Base-by-base conservation (phyloP, 1,139 yeast species). In the Taphrina wiesneri region DNA sequence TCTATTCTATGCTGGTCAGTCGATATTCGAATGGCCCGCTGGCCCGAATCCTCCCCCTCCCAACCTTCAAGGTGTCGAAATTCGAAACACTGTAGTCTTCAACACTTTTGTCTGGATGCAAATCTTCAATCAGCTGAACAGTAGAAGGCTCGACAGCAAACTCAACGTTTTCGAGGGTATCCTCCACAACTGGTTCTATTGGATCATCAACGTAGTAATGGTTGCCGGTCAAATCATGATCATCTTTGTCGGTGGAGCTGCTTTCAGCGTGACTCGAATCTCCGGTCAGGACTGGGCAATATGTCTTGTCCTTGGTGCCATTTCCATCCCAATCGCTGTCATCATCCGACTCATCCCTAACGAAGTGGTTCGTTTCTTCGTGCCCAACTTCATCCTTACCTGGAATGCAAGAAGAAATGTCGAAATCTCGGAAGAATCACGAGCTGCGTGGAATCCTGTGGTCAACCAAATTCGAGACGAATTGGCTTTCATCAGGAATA, bases 51-150 rank as follows among this genome's bases (percentile, higher is more conserved):
- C 72, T 82, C 83, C 1, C 72, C 74, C 51, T 74, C 75, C 19
- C 74, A 75, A 54, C 39, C 15, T 39, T 5, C 61, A 23, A 21
- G 61, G 62, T 28, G 25, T 28, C 21, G 51, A 65, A 39, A 53
- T 32, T 6, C 43, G 65, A 19, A 82, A 85, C 71, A 91, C 98
- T 2, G 81, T 92, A 84, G 92, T 96, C 1, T 93, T 93, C 80
- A 93, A 95, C 76, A 83, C 98, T 0, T 93, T 93, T 82, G 99
- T 93, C 63, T 93, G 99, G 99, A 81, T 93, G 77, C 99, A 93
- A 78, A 88, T 92, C 75, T 93, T 95, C 85, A 91, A 93, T 73
- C 82, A 93, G 78, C 85, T 93, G 73, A 96, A 91, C 51, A 87
- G 96, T 5, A 85, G 99, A 74, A 89, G 96, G 71, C 80, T 93